Evolutionary conservation across 306 rosid species (phyloP).

Genomic region (Sesbania bispinosa): DNA sequence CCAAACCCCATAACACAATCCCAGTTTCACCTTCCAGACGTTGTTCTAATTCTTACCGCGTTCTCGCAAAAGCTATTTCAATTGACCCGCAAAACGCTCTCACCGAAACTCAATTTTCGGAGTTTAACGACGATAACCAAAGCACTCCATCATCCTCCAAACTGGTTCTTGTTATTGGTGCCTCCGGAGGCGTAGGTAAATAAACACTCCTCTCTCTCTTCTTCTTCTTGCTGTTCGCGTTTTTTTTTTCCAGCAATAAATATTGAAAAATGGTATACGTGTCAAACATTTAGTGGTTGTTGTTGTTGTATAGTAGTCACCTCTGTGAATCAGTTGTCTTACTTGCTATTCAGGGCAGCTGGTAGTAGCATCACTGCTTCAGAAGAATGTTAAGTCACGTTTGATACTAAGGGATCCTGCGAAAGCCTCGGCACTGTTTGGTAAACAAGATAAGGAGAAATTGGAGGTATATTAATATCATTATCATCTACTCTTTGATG

Average conservation of each 20-base stretch:
- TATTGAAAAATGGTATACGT: no score
- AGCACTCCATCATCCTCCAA: constrained; percentile 49
- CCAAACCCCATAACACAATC: constrained; percentile 18
- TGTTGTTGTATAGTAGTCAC: no score
- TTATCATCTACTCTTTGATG: not conserved
- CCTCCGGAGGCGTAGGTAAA: constrained; percentile 87
- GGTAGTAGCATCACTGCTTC: constrained; percentile 80
- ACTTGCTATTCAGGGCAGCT: constrained; percentile 71
- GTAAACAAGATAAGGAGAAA: constrained; percentile 58
- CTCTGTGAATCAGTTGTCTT: constrained; percentile 16
- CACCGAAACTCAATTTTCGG: constrained; percentile 43
- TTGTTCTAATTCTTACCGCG: constrained; percentile 3
- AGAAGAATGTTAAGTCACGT: constrained; percentile 64
- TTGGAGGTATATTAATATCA: constrained; percentile 46
- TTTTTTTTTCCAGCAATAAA: not conserved
- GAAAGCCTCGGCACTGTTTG: constrained; percentile 73
- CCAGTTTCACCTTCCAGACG: constrained; percentile 15
- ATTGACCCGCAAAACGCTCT: constrained; percentile 36
- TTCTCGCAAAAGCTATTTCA: constrained; percentile 33
- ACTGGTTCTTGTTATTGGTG: constrained; percentile 83
- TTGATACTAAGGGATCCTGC: constrained; percentile 71
- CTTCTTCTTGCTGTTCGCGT: not conserved
- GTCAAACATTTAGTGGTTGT: no score
- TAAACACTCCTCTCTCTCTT: not conserved
- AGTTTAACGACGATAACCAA: constrained; percentile 21